Evolutionary conservation across 225 moss, liverwort and hornwort genomes (phyloP).

Genomic region (Bryum argenteum): DNA sequence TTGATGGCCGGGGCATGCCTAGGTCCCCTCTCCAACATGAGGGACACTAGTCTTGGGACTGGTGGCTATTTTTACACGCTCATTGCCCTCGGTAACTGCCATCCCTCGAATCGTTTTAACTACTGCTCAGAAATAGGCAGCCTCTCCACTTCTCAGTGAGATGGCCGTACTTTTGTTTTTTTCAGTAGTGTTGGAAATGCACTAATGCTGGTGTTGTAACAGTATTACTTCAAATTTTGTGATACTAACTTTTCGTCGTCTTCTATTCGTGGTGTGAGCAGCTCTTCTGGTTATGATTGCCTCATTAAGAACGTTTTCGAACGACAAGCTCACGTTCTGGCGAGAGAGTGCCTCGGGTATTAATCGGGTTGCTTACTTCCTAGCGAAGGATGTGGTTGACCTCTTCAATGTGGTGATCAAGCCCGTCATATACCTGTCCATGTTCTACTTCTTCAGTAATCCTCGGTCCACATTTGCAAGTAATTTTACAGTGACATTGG

Average conservation of each 20-base stretch:
- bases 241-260: constrained; percentile 10
- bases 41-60: constrained; percentile 60
- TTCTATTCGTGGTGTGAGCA: constrained; percentile 35
- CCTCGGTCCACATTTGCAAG: constrained; percentile 77
- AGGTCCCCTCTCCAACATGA: constrained; percentile 67
- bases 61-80: constrained; percentile 78
- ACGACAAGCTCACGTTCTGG: constrained; percentile 85
- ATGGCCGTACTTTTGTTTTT: background rate
- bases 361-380: constrained; percentile 75
- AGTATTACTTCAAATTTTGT: background rate
- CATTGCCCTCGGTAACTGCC: constrained; percentile 68
- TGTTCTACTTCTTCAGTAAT: constrained; percentile 92
- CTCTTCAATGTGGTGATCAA: constrained; percentile 81
- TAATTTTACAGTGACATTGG: constrained; percentile 73
- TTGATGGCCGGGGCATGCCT: constrained; percentile 81
- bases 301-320: constrained; percentile 76
- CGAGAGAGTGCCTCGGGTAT: constrained; percentile 95
- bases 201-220: background rate
- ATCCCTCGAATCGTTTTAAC: background rate
- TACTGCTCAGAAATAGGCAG: background rate
- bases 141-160: background rate
- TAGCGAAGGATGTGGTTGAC: constrained; percentile 90
- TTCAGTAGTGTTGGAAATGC: background rate
- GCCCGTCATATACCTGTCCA: constrained; percentile 85
- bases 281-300: constrained; percentile 93